Percentiles rank a stretch among this genome's conserved stretches.
Conservation (phyloP, 805 yeast genomes). For the Geotrichum ghanense region DNA sequence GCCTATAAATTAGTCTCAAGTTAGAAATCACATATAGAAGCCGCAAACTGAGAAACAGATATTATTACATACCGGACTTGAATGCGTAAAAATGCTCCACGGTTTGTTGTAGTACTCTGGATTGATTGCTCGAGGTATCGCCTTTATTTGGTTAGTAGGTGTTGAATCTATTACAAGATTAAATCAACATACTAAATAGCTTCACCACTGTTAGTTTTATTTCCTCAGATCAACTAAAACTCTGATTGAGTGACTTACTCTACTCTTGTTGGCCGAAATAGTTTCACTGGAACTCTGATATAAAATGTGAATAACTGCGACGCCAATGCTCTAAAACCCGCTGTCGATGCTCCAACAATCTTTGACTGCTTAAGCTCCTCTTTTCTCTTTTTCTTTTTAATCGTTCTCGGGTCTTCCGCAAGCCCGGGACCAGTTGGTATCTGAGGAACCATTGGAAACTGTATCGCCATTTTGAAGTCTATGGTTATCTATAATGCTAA, state of each 20-base stretch:
- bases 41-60: too few species aligned
- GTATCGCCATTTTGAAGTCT: too few species aligned
- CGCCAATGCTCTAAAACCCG: constrained; percentile 76
- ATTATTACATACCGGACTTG: constrained; percentile 39
- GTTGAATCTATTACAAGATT: neutral
- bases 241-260: constrained; percentile 55
- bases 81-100: constrained; percentile 49
- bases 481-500: too few species aligned
- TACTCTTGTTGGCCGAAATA: constrained; percentile 82
- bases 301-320: constrained; percentile 70
- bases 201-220: constrained; percentile 31
- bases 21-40: too few species aligned
- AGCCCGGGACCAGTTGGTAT: neutral
- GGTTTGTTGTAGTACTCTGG: constrained; percentile 24
- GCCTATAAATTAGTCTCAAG: constrained; percentile 34
- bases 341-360: constrained; percentile 67
- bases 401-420: neutral
- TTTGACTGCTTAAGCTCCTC: neutral
- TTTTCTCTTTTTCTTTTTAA: neutral
- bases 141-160: too few species aligned
- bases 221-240: constrained; percentile 20
- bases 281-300: constrained; percentile 68
- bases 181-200: constrained; percentile 8
- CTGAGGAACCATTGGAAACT: too few species aligned
- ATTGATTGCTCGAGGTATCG: constrained; percentile 26